Percentiles rank a stretch among this genome's conserved stretches.
Conservation (phyloP, 225 moss, liverwort and hornwort genomes). For the Marchantia polymorpha region DNA sequence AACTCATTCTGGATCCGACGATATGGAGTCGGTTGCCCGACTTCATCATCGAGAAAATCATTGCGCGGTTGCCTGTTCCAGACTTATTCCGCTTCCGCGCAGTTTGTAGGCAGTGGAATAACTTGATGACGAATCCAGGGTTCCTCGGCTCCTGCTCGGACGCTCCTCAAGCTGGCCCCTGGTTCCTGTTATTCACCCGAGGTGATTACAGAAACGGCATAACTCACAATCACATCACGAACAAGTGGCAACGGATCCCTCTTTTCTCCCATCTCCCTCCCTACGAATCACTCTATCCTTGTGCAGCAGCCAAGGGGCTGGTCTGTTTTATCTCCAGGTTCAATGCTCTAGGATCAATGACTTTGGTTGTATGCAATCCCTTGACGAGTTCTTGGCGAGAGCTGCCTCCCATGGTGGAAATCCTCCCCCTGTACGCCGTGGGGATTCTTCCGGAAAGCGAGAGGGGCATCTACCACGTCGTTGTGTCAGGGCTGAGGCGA, state of each 20-base stretch:
- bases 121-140: conserved; percentile 20
- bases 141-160: conserved; percentile 43
- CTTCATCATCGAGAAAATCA: conserved; percentile 40
- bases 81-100: conserved; percentile 43
- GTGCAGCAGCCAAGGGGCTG: conserved; percentile 42
- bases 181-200: conserved; percentile 51
- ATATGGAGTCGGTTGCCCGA: conserved; percentile 44
- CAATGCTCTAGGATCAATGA: conserved; percentile 44
- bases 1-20: conserved; percentile 18
- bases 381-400: conserved; percentile 44
- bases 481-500: conserved; percentile 45
- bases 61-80: conserved; percentile 32
- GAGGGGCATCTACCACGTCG: conserved; percentile 37
- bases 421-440: conserved; percentile 45
- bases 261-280: conserved; percentile 39
- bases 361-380: conserved; percentile 46
- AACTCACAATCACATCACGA: conserved; percentile 40
- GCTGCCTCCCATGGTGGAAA: conserved; percentile 46
- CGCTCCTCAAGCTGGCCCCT: conserved; percentile 31
- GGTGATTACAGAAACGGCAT: conserved; percentile 43
- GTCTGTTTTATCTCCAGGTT: conserved; percentile 50
- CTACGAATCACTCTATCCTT: conserved; percentile 42
- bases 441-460: conserved; percentile 39
- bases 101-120: conserved; percentile 44
- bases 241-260: conserved; percentile 50